Evolutionary conservation across 2,329 filamentous ascomycete species (phyloP), one percentile per base, ranked within the genome.

Genomic region (Epichloe scottii): DNA sequence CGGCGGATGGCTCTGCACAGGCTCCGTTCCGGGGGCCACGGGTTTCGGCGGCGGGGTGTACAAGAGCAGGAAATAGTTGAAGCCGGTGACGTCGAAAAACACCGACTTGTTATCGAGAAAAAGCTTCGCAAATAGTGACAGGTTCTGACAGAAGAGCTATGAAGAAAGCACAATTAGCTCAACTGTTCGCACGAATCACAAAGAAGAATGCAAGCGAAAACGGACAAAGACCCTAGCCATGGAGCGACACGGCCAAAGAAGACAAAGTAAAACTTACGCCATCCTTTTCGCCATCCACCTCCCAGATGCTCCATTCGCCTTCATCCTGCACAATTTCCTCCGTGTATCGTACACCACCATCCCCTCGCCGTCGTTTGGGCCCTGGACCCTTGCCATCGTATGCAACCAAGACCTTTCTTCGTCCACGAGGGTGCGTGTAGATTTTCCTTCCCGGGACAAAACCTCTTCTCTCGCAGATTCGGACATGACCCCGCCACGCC

Each of bases 51-150:
- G 62, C 7, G 74, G 75, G 8, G 82, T 85, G 62, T 90, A 85
- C 43, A 93, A 85, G 49, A 97, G 81, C 4, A 95, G 78, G 66
- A 95, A 97, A 74, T 95, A 98, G 58, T 95, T 83, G 70, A 98
- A 98, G 48, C 87, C 88, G 4, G 83, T 82, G 44, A 96, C 90
- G 63, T 98, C 93, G 72, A 95, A 98, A 70, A 96, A 97, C 59
- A 98, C 90, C 7, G 89, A 95, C 64, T 98, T 98, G 63, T 94
- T 95, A 67, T 97, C 90, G 57, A 98, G 85, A 67, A 97, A 98
- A 43, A 98, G 81, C 68, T 97, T 98, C 30, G 89, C 90, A 66
- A 97, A 96, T 44, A 98, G 82, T 10, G 88, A 96, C 12, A 98
- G 78, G 60, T 96, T 95, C 68, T 97, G 93, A 58, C 89, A 90